Evolutionary conservation across 192 early-diverging fungal species (phyloP).

Genomic region (Radiomyces spectabilis): DNA sequence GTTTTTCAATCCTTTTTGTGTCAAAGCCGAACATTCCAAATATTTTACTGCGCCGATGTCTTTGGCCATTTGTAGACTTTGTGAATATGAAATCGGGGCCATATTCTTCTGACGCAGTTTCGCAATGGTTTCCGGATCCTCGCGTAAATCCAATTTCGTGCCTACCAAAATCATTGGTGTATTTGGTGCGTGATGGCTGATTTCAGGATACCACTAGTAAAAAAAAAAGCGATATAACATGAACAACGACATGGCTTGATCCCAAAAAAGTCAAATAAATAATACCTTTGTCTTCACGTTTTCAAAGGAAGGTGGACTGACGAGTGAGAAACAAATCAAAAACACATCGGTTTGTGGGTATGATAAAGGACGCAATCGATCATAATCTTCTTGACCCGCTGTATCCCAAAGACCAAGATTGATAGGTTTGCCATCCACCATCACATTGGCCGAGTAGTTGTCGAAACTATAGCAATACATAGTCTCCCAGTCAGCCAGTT

Average conservation of each 20-base stretch:
- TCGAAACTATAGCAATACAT: conserved; percentile 63
- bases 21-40: conserved; percentile 95
- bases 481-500: neutral
- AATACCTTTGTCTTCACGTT: conserved; percentile 92
- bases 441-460: conserved; percentile 99
- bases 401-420: conserved; percentile 98
- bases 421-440: conserved; percentile 99
- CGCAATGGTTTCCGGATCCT: conserved; percentile 82
- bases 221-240: neutral
- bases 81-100: conserved; percentile 81
- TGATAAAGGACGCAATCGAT: conserved; percentile 92
- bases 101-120: conserved; percentile 79
- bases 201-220: conserved; percentile 88
- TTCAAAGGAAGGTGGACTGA: conserved; percentile 93
- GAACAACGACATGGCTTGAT: neutral
- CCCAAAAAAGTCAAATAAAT: too few species aligned
- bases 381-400: conserved; percentile 98
- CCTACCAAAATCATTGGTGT: conserved; percentile 91
- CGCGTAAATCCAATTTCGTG: conserved; percentile 96
- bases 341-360: conserved; percentile 99
- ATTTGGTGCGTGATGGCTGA: conserved; percentile 90
- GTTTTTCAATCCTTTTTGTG: conserved; percentile 96
- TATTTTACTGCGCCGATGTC: conserved; percentile 89
- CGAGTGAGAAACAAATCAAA: conserved; percentile 95
- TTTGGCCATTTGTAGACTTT: conserved; percentile 84